A percentile compares a stretch with the other conserved stretches of the same genome.
phyloP scores from a whole-genome alignment of 192 early-diverging fungal species.

The Coemansia sp. region DNA sequence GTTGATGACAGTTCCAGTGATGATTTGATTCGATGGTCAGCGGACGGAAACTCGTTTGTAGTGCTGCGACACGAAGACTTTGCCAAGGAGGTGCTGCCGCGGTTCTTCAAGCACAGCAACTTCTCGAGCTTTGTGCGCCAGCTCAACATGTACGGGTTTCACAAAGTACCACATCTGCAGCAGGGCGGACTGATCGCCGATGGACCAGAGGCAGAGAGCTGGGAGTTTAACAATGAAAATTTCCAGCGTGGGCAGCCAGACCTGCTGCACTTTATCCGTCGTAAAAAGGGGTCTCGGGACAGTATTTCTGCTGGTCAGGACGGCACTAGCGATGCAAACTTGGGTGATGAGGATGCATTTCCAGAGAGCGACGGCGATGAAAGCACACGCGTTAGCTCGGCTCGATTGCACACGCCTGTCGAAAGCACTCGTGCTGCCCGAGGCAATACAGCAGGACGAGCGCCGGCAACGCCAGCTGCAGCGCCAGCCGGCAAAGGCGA shows the following conservation, averaged over 20 bases:
- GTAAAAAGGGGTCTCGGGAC: slow-evolving; percentile 69
- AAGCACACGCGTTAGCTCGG: background rate
- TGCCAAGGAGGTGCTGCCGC: slow-evolving; percentile 76
- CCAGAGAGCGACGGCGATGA: slow-evolving; percentile 1
- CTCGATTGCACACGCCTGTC: background rate
- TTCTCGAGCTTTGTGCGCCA: slow-evolving; percentile 90
- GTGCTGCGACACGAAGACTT: slow-evolving; percentile 74
- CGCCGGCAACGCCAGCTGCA: background rate
- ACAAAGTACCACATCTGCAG: slow-evolving; percentile 92
- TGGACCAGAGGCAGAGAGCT: slow-evolving; percentile 68
- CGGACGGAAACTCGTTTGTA: slow-evolving; percentile 84
- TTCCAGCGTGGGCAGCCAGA: slow-evolving; percentile 90
- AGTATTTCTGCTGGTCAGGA: slow-evolving; percentile 30
- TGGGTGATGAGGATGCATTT: slow-evolving; percentile 32
- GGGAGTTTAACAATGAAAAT: slow-evolving; percentile 90
- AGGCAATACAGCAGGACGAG: background rate
- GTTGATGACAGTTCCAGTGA: slow-evolving; percentile 82
- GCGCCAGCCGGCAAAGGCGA: slow-evolving; percentile 1
- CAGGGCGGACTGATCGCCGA: slow-evolving; percentile 82
- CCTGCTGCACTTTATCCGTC: slow-evolving; percentile 78
- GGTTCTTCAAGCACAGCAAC: slow-evolving; percentile 90
- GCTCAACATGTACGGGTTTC: slow-evolving; percentile 96
- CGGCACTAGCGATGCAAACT: slow-evolving; percentile 1
- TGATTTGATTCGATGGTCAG: slow-evolving; percentile 86
- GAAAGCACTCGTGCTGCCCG: background rate